These are phyloP conservation scores for Leucosporidium creatinivorum DNA, from an alignment of 768 basidiomycete species.

Conservation along the genomic window DNA sequence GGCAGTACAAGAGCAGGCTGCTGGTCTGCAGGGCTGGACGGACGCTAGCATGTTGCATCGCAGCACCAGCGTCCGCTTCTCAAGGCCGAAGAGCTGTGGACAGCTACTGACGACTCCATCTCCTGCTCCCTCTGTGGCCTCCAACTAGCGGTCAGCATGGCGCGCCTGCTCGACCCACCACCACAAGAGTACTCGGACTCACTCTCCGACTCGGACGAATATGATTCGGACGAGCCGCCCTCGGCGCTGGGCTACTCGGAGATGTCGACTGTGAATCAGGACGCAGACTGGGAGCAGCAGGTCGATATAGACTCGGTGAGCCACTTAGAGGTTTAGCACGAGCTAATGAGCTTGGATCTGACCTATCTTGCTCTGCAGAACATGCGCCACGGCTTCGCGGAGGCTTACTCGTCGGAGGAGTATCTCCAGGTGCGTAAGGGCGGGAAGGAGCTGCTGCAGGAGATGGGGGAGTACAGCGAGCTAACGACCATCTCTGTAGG, in stretches of 20 bases:
- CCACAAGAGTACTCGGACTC: slow-evolving; percentile 4
- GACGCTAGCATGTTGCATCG: no score
- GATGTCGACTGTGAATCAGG: not conserved
- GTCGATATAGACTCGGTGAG: slow-evolving; percentile 22
- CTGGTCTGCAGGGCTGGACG: no score
- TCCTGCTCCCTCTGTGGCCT: not conserved
- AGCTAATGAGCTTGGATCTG: not conserved
- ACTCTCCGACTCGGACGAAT: slow-evolving; percentile 21
- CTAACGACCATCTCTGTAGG: slow-evolving; percentile 5
- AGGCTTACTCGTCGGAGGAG: slow-evolving; percentile 32
- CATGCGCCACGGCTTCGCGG: slow-evolving; percentile 32
- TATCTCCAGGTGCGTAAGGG: slow-evolving; percentile 27
- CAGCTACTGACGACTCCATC: no score
- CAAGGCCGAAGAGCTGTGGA: no score
- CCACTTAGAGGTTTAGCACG: not conserved
- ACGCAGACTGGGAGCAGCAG: slow-evolving; percentile 21
- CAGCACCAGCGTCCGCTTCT: no score
- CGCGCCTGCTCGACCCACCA: not conserved
- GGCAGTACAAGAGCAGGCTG: no score
- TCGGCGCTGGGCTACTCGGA: slow-evolving; percentile 9
- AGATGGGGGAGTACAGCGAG: not conserved
- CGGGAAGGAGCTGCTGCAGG: not conserved
- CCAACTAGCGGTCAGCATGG: not conserved
- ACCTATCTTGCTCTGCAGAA: slow-evolving; percentile 8
- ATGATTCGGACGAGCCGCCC: slow-evolving; percentile 11